Evolutionary conservation across 805 yeast species (phyloP).

Genomic region (Starmerella ratchasimensis): DNA sequence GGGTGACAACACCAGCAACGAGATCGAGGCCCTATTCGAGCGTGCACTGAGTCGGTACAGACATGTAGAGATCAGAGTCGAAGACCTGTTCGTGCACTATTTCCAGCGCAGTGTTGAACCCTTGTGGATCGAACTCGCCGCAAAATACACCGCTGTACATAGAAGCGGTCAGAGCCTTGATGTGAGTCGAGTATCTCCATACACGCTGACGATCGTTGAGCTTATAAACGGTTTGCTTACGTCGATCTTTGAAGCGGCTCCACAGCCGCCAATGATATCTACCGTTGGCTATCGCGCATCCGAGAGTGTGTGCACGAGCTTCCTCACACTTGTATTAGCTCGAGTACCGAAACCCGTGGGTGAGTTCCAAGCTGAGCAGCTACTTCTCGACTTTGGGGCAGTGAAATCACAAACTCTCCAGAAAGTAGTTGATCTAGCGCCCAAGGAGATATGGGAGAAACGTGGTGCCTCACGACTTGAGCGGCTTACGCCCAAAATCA

Average conservation of each 20-base stretch:
- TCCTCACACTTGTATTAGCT: slow-evolving; percentile 40
- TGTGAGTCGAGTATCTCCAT: slow-evolving; percentile 16
- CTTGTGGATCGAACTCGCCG: slow-evolving; percentile 72
- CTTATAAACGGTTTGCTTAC: slow-evolving; percentile 33
- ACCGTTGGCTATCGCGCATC: slow-evolving; percentile 56
- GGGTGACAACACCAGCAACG: slow-evolving; percentile 2
- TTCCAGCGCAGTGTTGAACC: slow-evolving; percentile 48
- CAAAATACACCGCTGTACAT: slow-evolving; percentile 20
- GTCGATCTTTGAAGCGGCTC: slow-evolving; percentile 38
- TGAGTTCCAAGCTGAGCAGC: slow-evolving; percentile 64
- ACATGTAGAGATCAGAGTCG: slow-evolving; percentile 9
- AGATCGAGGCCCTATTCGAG: slow-evolving; percentile 11
- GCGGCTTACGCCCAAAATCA: slow-evolving; percentile 9
- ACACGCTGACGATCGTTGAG: slow-evolving; percentile 24
- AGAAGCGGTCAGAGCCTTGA: slow-evolving; percentile 3
- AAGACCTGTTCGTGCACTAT: slow-evolving; percentile 38
- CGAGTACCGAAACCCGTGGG: slow-evolving; percentile 49
- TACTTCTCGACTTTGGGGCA: slow-evolving; percentile 55
- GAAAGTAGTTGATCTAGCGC: slow-evolving; percentile 21
- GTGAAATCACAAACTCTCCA: slow-evolving; percentile 40
- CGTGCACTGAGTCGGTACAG: slow-evolving; percentile 10
- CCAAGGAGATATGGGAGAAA: slow-evolving; percentile 29
- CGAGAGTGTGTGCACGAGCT: slow-evolving; percentile 45
- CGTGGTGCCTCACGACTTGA: slow-evolving; percentile 19
- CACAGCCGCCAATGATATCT: slow-evolving; percentile 34